Percentiles rank a stretch among this genome's conserved stretches.
Conservation (phyloP, 2,329 filamentous ascomycete species). For the Thielaviopsis populi region DNA sequence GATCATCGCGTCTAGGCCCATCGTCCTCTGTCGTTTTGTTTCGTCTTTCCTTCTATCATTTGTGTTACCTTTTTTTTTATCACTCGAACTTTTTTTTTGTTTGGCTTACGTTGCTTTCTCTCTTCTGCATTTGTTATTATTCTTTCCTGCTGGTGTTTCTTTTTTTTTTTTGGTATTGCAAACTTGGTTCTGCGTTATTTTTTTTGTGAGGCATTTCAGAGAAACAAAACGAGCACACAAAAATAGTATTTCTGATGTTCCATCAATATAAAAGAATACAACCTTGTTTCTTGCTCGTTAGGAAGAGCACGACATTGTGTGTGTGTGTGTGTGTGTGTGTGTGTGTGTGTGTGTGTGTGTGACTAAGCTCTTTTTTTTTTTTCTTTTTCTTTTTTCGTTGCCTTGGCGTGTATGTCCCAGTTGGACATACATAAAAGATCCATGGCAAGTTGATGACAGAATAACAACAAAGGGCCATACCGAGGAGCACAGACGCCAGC, state of each 20-base stretch:
- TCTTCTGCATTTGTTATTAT: neutral
- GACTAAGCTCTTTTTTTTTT: too few species aligned
- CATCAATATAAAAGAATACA: neutral
- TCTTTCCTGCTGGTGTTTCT: too few species aligned
- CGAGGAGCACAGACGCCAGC: neutral
- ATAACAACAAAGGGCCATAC: neutral
- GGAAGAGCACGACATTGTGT: too few species aligned
- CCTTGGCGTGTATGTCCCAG: too few species aligned
- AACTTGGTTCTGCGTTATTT: neutral
- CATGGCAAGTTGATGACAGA: too few species aligned
- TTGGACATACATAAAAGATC: too few species aligned
- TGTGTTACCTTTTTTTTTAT: neutral
- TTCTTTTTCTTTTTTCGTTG: too few species aligned
- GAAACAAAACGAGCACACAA: neutral
- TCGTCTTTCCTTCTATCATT: neutral
- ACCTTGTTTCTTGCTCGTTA: neutral
- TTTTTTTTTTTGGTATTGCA: neutral
- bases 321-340: too few species aligned
- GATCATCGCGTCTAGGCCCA: neutral
- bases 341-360: too few species aligned
- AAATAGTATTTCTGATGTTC: neutral
- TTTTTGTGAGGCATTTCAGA: neutral
- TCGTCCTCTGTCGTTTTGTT: neutral
- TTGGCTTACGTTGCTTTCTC: neutral
- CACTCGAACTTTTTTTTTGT: neutral